A percentile compares a stretch with the other conserved stretches of the same genome.
Conservation (phyloP, 2,329 filamentous ascomycete species). For the Dactylellina haptotyla region DNA sequence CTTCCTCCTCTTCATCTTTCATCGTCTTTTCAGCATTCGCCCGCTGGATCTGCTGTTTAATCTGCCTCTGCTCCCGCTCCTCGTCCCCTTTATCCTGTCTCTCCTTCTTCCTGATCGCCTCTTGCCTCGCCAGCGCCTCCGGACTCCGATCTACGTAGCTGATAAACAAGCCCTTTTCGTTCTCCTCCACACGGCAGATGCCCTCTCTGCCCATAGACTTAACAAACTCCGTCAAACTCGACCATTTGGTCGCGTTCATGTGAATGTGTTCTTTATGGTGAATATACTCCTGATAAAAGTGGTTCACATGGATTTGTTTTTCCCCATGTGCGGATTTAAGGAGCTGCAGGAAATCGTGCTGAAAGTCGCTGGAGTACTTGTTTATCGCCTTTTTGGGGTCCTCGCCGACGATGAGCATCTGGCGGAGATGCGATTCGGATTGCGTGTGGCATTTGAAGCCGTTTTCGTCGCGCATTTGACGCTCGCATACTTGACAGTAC, state of each 20-base stretch:
- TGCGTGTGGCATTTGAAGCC: conserved; percentile 90
- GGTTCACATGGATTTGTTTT: conserved; percentile 87
- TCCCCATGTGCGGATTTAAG: conserved; percentile 87
- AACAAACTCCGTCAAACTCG: conserved; percentile 86
- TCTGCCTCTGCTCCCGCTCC: conserved; percentile 82
- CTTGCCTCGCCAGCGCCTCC: conserved; percentile 80
- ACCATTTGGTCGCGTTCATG: conserved; percentile 93
- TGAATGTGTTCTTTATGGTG: conserved; percentile 86
- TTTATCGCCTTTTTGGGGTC: conserved; percentile 85
- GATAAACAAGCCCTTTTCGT: conserved; percentile 84
- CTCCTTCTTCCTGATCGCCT: conserved; percentile 84
- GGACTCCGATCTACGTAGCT: conserved; percentile 92
- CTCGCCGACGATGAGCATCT: conserved; percentile 87
- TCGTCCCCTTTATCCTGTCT: conserved; percentile 90
- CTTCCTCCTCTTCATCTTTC: conserved; percentile 66
- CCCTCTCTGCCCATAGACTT: conserved; percentile 87
- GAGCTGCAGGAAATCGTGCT: conserved; percentile 79
- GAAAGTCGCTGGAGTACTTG: conserved; percentile 82
- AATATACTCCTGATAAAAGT: conserved; percentile 96
- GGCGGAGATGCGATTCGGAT: conserved; percentile 85
- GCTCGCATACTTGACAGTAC: conserved; percentile 85
- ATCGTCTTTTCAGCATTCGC: conserved; percentile 66
- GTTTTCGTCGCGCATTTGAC: conserved; percentile 84
- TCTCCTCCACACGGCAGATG: conserved; percentile 89
- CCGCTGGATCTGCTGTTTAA: conserved; percentile 83